Base-by-base conservation (phyloP, 1,284 basidiomycete genomes). In the Vanrija sp. region DNA sequence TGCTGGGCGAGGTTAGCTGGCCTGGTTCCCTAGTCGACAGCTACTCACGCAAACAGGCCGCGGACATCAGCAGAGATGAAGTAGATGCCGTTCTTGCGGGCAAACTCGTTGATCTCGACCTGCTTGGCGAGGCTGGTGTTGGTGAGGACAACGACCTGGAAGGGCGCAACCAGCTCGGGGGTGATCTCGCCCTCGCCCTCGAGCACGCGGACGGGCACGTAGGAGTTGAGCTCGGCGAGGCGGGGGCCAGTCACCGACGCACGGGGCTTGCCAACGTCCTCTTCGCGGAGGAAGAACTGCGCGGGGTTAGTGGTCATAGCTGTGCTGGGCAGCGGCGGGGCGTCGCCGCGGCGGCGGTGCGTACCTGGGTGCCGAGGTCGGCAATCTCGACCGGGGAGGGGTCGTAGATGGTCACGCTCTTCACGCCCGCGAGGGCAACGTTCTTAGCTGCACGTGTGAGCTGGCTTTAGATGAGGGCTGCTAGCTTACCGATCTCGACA, bases 371-470 rank as follows among this genome's bases (percentile, higher is more conserved):
- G 71, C 93, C 89, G 45, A 99, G 82, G 77, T 99, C 96, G 62
- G 88, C 84, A 39, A 95, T 72, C 45, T 84, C 82, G 18, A 95
- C 89, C 7, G 85, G 88, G 57, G 91, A 86, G 8, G 95, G 94
- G 76, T 99, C 96, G 71, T 86, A 98, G 59, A 98, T 82, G 16
- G 94, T 97, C 42, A 98, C 95, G 20, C 90, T 94, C 79, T 98
- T 98, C 54, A 99, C 96, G 59, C 96, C 96, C 45, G 96, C 96
- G 45, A 99, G 82, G 45, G 86, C 88, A 51, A 98, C 82, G 72
- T 99, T 92, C 81, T 99, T 99, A 60, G 96, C 95, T 96, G 65
- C n/a, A 22, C 23, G 9, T 10, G 57, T 55, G 24, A 59, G 53
- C 25, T 20, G 31, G 4, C 31, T 4, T n/a, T 8, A 6, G 19